Base-by-base conservation (phyloP, 208 protist species). In the Tritrichomonas musculus region DNA sequence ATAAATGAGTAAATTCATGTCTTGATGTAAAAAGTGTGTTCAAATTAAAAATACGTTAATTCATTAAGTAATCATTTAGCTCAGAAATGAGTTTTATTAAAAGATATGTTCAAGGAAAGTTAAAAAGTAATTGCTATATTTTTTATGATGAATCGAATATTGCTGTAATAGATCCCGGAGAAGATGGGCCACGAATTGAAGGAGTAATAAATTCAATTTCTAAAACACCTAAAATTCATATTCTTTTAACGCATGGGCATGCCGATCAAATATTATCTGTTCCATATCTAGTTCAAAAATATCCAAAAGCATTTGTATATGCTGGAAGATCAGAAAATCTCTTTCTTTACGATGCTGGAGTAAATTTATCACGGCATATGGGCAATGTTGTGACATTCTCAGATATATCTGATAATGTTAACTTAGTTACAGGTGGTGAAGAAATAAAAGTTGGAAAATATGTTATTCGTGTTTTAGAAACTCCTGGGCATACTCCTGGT, bases 111-210 rank as follows among this genome's bases (percentile, higher is more conserved):
- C 53, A 60, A 60, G 53, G 53, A 22, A 5, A 17, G 17, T 60
- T 60, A 60, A 82, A 50, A 50, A 82, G 33, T 11, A 82, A 82
- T 25, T 82, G 73, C 22, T 82, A 82, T 82, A 82, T 82, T n/a
- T 17, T 82, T 25, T 82, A 20, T 20, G 73, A 82, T 50, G 73
- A 82, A n/a, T 30, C 4, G 4, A 39, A 82, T 47, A 39, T 82
- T 53, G 73, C 41, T 9, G 73, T 82, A n/a, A 50, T 82, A 50
- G 73, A 82, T 82, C 73, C 73, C 20, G 73, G 73, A n/a, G 73
- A 36, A 47, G 73, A 82, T 82, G 73, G 73, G 4, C 39, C 33
- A 47, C 47, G 41, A 50, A 82, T 82, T 25, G 41, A 82, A 27
- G 11, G 27, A 3, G 5, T 25, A 2, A 82, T 82, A 9, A 82